Conservation (phyloP, 192 early-diverging fungal species). For the Coemansia sp. region DNA sequence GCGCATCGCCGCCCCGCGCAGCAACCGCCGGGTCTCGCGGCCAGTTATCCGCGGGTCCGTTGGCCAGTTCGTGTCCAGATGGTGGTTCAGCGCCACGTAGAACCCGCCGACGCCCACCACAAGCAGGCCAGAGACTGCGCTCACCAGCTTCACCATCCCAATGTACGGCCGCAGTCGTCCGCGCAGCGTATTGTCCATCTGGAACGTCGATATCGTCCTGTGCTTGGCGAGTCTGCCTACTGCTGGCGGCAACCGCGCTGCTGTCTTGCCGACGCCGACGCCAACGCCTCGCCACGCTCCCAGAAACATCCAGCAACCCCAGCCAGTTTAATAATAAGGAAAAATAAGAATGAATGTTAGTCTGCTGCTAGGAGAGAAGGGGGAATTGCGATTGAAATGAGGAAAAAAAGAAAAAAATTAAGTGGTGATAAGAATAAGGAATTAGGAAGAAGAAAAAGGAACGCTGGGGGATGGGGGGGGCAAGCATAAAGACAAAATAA, state of each 20-base stretch:
- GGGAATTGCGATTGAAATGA: not conserved
- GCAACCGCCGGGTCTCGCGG: slow-evolving; percentile 23
- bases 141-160: slow-evolving; percentile 25
- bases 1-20: slow-evolving; percentile 42
- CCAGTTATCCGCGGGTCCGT: slow-evolving; percentile 8
- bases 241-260: not conserved
- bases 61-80: slow-evolving; percentile 32
- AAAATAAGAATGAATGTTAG: not conserved
- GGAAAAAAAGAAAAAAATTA: not conserved
- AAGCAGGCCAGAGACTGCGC: slow-evolving; percentile 21
- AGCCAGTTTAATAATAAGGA: slow-evolving; percentile 4
- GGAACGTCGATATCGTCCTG: slow-evolving; percentile 34
- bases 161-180: slow-evolving; percentile 41
- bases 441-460: slow-evolving; percentile 14
- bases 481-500: not conserved
- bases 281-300: not conserved
- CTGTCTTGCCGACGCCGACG: not conserved
- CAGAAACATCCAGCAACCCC: slow-evolving; percentile 1
- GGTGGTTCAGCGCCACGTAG: slow-evolving; percentile 18
- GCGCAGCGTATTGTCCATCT: slow-evolving; percentile 35
- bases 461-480: not conserved
- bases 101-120: slow-evolving; percentile 21
- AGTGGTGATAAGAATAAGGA: not conserved
- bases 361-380: not conserved
- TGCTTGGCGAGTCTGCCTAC: not conserved